Evolutionary conservation across 2,329 filamentous ascomycete genomes (phyloP).

Genomic region (Hymenoscyphus repandus): DNA sequence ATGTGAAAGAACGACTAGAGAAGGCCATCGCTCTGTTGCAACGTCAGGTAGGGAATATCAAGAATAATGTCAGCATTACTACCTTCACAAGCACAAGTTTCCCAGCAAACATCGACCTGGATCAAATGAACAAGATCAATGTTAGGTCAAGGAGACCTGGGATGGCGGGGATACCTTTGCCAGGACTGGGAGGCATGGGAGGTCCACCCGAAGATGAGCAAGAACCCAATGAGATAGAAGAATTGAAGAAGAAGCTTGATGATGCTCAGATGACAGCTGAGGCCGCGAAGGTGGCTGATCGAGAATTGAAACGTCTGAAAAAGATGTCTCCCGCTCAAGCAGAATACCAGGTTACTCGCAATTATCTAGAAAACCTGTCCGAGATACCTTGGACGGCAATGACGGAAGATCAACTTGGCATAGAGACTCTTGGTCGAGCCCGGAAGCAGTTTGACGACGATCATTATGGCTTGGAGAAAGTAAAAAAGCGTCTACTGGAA

Average conservation of each 20-base stretch:
- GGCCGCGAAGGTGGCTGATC: conserved; percentile 82
- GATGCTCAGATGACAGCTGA: conserved; percentile 77
- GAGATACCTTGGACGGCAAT: conserved; percentile 88
- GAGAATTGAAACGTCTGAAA: conserved; percentile 79
- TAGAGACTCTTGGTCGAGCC: conserved; percentile 71
- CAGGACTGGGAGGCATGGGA: conserved; percentile 20
- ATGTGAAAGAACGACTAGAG: conserved; percentile 71
- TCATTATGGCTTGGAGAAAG: conserved; percentile 92
- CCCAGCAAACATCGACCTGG: conserved; percentile 53
- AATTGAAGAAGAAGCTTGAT: conserved; percentile 82
- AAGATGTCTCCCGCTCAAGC: conserved; percentile 97
- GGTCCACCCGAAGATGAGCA: conserved; percentile 57
- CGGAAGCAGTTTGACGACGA: conserved; percentile 91
- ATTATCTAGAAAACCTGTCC: conserved; percentile 87
- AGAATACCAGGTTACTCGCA: conserved; percentile 89
- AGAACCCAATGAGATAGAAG: conserved; percentile 83
- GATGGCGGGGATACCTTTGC: conserved; percentile 22
- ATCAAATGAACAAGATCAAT: conserved; percentile 44
- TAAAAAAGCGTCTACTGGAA: conserved; percentile 93
- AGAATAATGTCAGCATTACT: conserved; percentile 82
- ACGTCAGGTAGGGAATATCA: conserved; percentile 76
- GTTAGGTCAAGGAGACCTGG: conserved; percentile 30
- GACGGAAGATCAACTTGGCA: conserved; percentile 81
- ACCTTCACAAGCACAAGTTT: conserved; percentile 64
- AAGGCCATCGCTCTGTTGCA: conserved; percentile 80